Evolutionary conservation across 352 stramenopile species (phyloP).

Genomic region (Phytophthora vignae): DNA sequence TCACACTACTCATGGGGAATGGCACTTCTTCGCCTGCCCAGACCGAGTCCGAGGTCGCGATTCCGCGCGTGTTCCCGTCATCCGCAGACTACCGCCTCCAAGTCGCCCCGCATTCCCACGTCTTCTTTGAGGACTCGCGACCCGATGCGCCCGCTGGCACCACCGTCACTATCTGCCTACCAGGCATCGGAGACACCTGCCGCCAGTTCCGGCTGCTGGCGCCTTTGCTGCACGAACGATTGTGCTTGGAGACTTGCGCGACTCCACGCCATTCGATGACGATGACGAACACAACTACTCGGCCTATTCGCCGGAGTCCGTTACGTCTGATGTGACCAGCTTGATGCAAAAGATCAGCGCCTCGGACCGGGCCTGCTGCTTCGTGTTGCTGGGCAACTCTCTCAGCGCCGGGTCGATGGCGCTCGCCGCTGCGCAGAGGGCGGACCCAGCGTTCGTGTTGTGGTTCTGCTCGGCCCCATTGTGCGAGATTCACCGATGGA

Average conservation of each 20-base stretch:
- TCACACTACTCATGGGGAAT: background rate
- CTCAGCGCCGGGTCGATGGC: constrained; percentile 47
- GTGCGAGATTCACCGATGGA: constrained; percentile 41
- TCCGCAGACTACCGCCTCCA: constrained; percentile 27
- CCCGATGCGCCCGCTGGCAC: constrained; percentile 15
- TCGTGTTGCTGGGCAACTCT: constrained; percentile 51
- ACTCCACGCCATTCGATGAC: constrained; percentile 40
- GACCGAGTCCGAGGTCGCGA: background rate
- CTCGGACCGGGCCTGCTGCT: constrained; percentile 28
- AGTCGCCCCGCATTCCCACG: constrained; percentile 15
- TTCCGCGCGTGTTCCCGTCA: constrained; percentile 41
- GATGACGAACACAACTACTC: constrained; percentile 16
- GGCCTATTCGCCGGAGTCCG: constrained; percentile 43
- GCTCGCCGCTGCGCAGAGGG: constrained; percentile 28
- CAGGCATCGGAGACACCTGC: constrained; percentile 51
- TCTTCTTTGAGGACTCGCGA: constrained; percentile 55
- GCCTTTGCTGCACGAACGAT: constrained; percentile 43
- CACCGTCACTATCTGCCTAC: constrained; percentile 46
- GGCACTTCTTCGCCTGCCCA: background rate
- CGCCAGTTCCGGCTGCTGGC: constrained; percentile 52
- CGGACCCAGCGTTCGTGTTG: constrained; percentile 11
- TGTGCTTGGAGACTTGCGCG: constrained; percentile 51
- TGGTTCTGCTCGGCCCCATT: constrained; percentile 48
- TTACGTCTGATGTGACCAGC: constrained; percentile 34
- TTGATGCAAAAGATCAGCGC: constrained; percentile 36